Percentiles rank a stretch among this genome's conserved stretches.
Evolutionary conservation across 768 basidiomycete species (phyloP).

Genomic region (Cystobasidium onofrii): DNA sequence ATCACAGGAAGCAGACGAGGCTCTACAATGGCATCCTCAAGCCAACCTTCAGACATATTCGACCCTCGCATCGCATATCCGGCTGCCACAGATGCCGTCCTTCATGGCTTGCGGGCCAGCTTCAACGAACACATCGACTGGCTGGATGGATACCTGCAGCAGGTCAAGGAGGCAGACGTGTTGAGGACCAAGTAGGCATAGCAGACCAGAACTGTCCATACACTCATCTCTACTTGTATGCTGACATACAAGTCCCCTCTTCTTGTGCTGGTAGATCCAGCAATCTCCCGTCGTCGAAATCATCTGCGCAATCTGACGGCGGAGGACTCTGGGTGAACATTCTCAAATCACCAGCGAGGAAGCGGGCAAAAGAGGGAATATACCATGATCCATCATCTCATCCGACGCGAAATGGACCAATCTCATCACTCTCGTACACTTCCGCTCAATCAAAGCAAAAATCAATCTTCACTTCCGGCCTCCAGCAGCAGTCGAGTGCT

Average conservation of each 20-base stretch:
- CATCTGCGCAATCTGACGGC: neutral
- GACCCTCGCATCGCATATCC: neutral
- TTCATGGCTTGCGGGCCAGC: neutral
- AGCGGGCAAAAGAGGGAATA: neutral
- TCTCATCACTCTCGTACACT: neutral
- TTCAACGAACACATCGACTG: neutral
- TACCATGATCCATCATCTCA: neutral
- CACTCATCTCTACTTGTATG: neutral
- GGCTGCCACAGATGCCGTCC: neutral
- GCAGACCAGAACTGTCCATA: too few relatives aligned
- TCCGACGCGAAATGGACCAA: neutral
- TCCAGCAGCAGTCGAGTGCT: too few relatives aligned
- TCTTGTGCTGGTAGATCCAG: neutral
- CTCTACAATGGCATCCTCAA: neutral
- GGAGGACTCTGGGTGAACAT: conserved; percentile 4
- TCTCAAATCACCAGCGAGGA: conserved; percentile 22
- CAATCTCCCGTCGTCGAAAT: neutral
- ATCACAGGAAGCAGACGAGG: neutral
- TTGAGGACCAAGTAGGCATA: neutral
- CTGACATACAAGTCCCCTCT: neutral
- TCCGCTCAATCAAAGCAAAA: neutral
- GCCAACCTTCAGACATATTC: neutral
- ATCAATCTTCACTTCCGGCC: neutral
- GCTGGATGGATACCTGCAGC: neutral
- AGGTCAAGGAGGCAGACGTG: neutral